These are phyloP conservation scores for Huntiella bhutanensis DNA, from an alignment of 2,329 filamentous ascomycete species.

Conservation along the genomic window DNA sequence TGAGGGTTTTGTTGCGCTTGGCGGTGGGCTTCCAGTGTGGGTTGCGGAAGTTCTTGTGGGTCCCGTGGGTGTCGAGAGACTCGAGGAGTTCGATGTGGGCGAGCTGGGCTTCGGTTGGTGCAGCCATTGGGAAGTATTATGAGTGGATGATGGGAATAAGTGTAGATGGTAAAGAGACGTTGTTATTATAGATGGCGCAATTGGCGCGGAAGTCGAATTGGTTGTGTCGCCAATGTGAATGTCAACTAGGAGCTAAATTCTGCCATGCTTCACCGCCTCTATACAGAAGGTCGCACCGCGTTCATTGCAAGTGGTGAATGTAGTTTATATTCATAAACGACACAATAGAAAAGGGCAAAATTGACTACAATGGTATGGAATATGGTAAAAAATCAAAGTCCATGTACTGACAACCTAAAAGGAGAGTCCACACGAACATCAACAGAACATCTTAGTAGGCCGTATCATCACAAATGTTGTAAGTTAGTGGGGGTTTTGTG, in stretches of 20 bases:
- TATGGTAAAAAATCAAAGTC: neutral
- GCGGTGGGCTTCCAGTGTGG: constrained; percentile 78
- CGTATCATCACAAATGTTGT: constrained; percentile 97
- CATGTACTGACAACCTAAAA: constrained; percentile 16
- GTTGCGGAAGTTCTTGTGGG: constrained; percentile 80
- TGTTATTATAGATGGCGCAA: neutral
- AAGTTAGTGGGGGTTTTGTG: constrained; percentile 21
- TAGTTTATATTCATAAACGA: neutral
- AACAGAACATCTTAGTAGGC: constrained; percentile 81
- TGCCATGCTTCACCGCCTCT: constrained; percentile 12
- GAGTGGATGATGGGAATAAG: neutral
- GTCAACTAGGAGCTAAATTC: neutral
- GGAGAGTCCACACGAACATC: constrained; percentile 96
- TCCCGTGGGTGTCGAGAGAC: constrained; percentile 72
- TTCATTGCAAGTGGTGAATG: neutral
- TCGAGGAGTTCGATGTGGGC: constrained; percentile 77
- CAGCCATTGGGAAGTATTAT: constrained; percentile 28
- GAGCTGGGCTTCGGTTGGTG: constrained; percentile 52
- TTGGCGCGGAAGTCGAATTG: neutral
- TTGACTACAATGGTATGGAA: neutral
- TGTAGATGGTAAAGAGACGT: neutral
- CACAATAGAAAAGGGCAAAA: constrained; percentile 1
- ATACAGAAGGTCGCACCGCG: neutral
- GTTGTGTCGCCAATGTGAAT: too few species aligned
- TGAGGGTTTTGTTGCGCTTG: constrained; percentile 97